These are phyloP conservation scores for Leonotis leonurus DNA, from an alignment of 257 asterid genomes.

Conservation along the genomic window DNA sequence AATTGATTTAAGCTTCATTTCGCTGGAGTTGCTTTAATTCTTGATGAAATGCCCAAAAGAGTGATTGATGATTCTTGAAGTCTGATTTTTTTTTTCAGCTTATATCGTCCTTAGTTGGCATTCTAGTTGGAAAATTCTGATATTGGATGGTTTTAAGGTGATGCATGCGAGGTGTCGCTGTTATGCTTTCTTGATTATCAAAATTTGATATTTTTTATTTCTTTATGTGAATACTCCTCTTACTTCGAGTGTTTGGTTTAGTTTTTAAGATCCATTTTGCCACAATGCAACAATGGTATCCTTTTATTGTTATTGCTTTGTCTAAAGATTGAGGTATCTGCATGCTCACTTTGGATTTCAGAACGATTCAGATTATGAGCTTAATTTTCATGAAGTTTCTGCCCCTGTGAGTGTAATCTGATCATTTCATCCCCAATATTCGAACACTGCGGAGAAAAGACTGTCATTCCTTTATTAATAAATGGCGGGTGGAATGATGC, in stretches of 20 bases:
- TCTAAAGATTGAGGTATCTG: no score
- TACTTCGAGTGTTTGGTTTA: not conserved
- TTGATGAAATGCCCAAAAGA: slow-evolving; percentile 31
- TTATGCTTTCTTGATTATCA: not conserved
- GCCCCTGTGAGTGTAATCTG: no score
- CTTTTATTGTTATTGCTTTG: not conserved
- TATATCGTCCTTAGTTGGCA: not conserved
- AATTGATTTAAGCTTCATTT: not conserved
- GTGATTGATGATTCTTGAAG: not conserved
- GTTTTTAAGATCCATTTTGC: not conserved
- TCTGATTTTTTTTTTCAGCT: no score
- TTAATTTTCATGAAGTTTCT: no score
- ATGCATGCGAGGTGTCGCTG: not conserved
- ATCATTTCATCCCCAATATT: not conserved
- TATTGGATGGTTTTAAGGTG: not conserved
- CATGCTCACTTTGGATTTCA: no score
- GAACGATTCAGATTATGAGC: not conserved
- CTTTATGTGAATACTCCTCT: not conserved
- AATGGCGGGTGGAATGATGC: slow-evolving; percentile 47
- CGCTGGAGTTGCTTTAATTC: slow-evolving; percentile 6
- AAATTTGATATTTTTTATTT: not conserved
- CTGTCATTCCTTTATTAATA: slow-evolving; percentile 9
- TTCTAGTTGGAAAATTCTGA: not conserved
- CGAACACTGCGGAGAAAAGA: no score
- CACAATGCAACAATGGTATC: not conserved